phyloP scores from a whole-genome alignment of 2,329 filamentous ascomycete genomes.

The Ceratocystis colombiana region DNA sequence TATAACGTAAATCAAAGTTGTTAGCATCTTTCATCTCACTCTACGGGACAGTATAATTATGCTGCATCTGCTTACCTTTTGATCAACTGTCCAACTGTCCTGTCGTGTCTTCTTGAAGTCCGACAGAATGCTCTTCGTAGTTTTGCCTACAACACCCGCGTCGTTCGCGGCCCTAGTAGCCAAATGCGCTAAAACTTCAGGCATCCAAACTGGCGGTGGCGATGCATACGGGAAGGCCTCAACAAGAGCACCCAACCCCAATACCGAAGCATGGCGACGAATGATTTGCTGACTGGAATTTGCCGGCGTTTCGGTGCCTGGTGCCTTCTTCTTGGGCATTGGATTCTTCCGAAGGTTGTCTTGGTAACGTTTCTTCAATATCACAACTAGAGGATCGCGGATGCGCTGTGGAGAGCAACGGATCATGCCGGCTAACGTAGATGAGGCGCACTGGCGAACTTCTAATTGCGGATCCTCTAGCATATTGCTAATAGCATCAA shows the following conservation, averaged over 20 bases:
- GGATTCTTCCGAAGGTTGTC: constrained; percentile 70
- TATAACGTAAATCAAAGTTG: constrained; percentile 31
- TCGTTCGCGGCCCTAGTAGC: constrained; percentile 80
- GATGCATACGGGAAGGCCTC: constrained; percentile 95
- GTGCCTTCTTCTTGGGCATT: constrained; percentile 55
- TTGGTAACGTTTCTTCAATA: constrained; percentile 71
- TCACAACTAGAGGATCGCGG: constrained; percentile 64
- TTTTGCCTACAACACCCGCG: constrained; percentile 85
- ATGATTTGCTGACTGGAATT: constrained; percentile 69
- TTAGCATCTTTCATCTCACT: constrained; percentile 27
- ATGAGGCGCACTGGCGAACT: constrained; percentile 83
- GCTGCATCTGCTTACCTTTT: constrained; percentile 59
- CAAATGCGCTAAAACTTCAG: constrained; percentile 75
- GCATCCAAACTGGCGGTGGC: constrained; percentile 87
- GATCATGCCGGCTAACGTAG: constrained; percentile 94
- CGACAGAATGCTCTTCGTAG: constrained; percentile 83
- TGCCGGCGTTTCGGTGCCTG: constrained; percentile 53
- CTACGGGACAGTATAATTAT: not conserved
- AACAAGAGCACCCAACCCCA: constrained; percentile 81
- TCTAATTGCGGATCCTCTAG: constrained; percentile 83
- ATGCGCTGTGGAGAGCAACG: constrained; percentile 78
- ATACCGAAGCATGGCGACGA: constrained; percentile 75
- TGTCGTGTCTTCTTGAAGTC: constrained; percentile 99
- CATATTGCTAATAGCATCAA: constrained; percentile 93
- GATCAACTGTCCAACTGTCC: constrained; percentile 96